phyloP scores from a whole-genome alignment of 1,284 basidiomycete species.

The Uromyces viciae-fabae region DNA sequence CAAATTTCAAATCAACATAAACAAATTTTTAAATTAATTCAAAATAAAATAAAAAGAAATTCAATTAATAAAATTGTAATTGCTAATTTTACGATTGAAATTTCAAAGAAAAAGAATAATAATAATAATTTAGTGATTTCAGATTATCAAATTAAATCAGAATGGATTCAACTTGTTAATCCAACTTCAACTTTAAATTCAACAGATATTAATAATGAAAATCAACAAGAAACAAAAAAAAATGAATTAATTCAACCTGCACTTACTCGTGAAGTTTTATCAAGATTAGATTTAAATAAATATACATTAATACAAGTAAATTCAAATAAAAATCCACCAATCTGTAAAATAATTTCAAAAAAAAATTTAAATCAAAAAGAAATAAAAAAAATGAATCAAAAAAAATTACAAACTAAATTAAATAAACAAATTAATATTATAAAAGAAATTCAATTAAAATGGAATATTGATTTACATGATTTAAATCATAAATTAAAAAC shows the following conservation, averaged over 20 bases:
- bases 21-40: no score
- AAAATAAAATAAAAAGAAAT: no score
- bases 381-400: conserved; percentile 20
- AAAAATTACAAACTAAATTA: conserved; percentile 5
- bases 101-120: no score
- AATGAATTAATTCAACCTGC: conserved; percentile 23
- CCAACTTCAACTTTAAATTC: not conserved
- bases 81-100: no score
- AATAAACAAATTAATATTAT: not conserved
- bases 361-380: conserved; percentile 19
- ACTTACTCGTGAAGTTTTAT: conserved; percentile 22
- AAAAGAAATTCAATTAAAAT: conserved; percentile 74
- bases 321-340: conserved; percentile 9
- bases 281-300: conserved; percentile 34
- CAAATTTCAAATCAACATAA: no score
- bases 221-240: not conserved
- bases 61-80: no score
- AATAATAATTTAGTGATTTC: no score
- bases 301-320: conserved; percentile 35
- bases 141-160: conserved; percentile 35
- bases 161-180: conserved; percentile 46
- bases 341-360: conserved; percentile 31
- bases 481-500: conserved; percentile 67
- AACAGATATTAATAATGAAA: not conserved
- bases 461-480: conserved; percentile 64